A percentile compares a stretch with the other conserved stretches of the same genome.
Evolutionary conservation across 768 basidiomycete genomes (phyloP).

Genomic region (Tylopilus rubrobrunneus): DNA sequence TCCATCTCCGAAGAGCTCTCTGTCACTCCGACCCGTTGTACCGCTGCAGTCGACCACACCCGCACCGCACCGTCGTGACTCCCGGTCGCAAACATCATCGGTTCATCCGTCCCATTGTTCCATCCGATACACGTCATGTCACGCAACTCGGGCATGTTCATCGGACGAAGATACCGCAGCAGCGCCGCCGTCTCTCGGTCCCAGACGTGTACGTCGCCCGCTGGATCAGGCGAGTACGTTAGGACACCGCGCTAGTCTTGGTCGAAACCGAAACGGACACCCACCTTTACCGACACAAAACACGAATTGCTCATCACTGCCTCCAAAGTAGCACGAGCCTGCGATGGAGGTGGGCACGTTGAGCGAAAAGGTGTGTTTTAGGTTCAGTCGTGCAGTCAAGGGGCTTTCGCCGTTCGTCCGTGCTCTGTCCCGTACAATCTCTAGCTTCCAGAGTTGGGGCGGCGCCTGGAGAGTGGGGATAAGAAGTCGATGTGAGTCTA

Average conservation of each 20-base stretch:
- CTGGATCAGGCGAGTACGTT: slow-evolving; percentile 31
- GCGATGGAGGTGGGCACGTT: slow-evolving; percentile 66
- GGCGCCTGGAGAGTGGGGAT: too few relatives aligned
- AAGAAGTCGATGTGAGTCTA: too few relatives aligned
- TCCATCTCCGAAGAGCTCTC: slow-evolving; percentile 21
- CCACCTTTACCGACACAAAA: slow-evolving; percentile 74
- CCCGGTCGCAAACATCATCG: slow-evolving; percentile 62
- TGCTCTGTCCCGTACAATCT: slow-evolving; percentile 48
- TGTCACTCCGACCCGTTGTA: not conserved
- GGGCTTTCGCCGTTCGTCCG: slow-evolving; percentile 29
- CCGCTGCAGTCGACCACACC: slow-evolving; percentile 57
- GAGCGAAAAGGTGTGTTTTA: slow-evolving; percentile 66
- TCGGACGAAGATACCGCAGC: slow-evolving; percentile 63
- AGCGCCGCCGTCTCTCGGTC: slow-evolving; percentile 74
- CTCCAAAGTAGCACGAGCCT: slow-evolving; percentile 79
- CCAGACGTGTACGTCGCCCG: slow-evolving; percentile 83
- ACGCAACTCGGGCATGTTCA: slow-evolving; percentile 43
- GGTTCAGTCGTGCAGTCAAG: slow-evolving; percentile 23
- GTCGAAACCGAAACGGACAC: not conserved
- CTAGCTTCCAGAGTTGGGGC: slow-evolving; percentile 66
- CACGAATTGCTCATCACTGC: slow-evolving; percentile 73
- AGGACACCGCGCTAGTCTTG: not conserved
- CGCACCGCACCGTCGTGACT: slow-evolving; percentile 74
- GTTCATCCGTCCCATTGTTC: slow-evolving; percentile 55
- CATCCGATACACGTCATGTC: slow-evolving; percentile 81